phyloP scores from a whole-genome alignment of 305 asterid genomes.

The Solanum hybrid region DNA sequence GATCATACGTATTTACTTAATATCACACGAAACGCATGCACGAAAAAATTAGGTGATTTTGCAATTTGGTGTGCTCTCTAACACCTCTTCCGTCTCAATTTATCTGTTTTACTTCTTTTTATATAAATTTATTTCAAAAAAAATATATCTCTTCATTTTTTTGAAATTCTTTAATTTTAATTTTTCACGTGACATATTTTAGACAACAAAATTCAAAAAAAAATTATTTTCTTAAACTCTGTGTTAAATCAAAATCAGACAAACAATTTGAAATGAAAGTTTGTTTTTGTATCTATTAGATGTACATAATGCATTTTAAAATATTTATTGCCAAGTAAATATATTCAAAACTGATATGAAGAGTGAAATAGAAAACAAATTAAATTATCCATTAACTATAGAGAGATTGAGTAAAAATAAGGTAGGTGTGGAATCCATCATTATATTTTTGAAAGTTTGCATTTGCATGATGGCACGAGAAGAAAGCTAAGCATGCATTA shows the following conservation, averaged over 20 bases:
- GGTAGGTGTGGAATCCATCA: not conserved
- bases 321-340: not conserved
- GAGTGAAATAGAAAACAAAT: not conserved
- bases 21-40: not conserved
- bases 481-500: not conserved
- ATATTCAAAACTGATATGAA: not conserved
- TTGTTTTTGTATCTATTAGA: not conserved
- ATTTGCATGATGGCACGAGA: conserved; percentile 2
- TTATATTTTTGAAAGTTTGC: not conserved
- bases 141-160: not conserved
- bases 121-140: not conserved
- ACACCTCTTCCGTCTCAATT: not conserved
- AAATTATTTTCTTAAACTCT: not conserved
- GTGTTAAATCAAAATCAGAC: not conserved
- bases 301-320: not conserved
- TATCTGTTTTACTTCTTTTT: not conserved
- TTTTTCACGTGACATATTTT: not conserved
- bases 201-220: accelerated
- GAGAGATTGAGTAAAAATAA: not conserved
- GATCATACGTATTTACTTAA: not conserved
- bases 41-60: not conserved
- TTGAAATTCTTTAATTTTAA: not conserved
- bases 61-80: not conserved
- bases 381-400: not conserved
- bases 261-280: not conserved